Evolutionary conservation across 352 stramenopile genomes (phyloP).

Genomic region (Globisporangium polare): DNA sequence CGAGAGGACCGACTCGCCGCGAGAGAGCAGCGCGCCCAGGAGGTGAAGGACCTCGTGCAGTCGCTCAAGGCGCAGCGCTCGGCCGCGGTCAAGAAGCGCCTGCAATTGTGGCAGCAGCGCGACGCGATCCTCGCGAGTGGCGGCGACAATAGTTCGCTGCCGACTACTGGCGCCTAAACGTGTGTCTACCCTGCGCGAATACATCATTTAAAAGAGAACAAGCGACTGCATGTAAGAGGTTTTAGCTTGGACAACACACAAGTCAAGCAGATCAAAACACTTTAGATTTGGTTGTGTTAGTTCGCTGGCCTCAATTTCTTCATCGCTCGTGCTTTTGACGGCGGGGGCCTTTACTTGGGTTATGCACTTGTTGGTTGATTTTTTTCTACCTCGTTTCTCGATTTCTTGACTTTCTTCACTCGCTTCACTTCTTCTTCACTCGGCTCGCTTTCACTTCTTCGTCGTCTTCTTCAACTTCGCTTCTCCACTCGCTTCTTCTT

Average conservation of each 20-base stretch:
- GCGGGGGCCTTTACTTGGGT: constrained; percentile 10
- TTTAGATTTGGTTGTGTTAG: constrained; percentile 16
- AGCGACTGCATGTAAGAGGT: not conserved
- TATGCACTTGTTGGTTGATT: constrained; percentile 6
- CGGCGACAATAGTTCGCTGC: no score
- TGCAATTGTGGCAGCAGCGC: constrained; percentile 24
- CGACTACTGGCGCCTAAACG: no score
- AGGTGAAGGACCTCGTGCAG: constrained; percentile 29
- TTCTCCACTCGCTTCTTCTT: constrained; percentile 24
- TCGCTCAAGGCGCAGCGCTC: constrained; percentile 33
- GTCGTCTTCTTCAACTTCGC: constrained; percentile 8
- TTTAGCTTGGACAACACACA: not conserved
- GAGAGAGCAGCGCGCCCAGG: constrained; percentile 31
- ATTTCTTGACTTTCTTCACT: constrained; percentile 21
- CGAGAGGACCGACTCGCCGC: constrained; percentile 21
- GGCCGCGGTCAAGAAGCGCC: constrained; percentile 26
- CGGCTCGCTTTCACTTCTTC: constrained; percentile 16
- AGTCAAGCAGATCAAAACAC: constrained; percentile 8
- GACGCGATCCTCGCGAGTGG: constrained; percentile 6
- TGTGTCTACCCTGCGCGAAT: no score
- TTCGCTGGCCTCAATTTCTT: constrained; percentile 6
- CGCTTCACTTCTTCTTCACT: constrained; percentile 17
- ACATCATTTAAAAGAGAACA: no score
- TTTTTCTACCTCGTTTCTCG: constrained; percentile 25
- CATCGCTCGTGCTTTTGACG: constrained; percentile 6